These are phyloP conservation scores for Pythium brassicae DNA, from an alignment of 352 stramenopile genomes.

Conservation along the genomic window DNA sequence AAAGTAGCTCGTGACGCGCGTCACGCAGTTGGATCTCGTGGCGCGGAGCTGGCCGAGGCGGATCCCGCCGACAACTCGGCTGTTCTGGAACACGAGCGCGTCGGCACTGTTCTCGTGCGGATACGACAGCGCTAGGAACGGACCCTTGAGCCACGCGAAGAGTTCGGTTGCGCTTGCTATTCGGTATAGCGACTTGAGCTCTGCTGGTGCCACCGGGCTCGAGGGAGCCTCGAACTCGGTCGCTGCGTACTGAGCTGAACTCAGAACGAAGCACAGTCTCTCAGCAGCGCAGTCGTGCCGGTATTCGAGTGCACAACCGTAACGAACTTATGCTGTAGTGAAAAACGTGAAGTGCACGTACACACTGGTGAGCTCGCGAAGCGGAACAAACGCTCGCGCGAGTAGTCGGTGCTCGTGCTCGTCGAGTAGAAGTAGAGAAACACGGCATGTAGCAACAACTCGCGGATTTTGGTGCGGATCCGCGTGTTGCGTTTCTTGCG, in stretches of 20 bases:
- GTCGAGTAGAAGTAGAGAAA: constrained; percentile 41
- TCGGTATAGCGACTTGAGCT: constrained; percentile 12
- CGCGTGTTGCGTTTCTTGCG: constrained; percentile 22
- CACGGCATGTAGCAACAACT: constrained; percentile 38
- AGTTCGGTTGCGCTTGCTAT: constrained; percentile 21
- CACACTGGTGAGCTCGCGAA: constrained; percentile 25
- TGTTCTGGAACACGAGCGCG: constrained; percentile 17
- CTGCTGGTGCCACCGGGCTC: not conserved
- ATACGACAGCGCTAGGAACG: constrained; percentile 24
- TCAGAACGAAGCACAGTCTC: not conserved
- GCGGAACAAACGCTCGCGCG: constrained; percentile 28
- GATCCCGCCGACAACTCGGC: constrained; percentile 36
- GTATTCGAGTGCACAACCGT: not conserved
- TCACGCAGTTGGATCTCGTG: constrained; percentile 25
- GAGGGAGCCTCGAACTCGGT: constrained; percentile 7
- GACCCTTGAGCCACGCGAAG: constrained; percentile 27
- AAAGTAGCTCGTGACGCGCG: constrained; percentile 27
- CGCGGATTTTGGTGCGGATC: constrained; percentile 40
- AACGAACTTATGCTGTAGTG: not conserved
- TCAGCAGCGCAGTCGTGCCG: not conserved
- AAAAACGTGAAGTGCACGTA: constrained; percentile 13
- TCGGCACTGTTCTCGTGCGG: not conserved
- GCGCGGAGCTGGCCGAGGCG: constrained; percentile 46
- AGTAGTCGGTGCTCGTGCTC: constrained; percentile 24
- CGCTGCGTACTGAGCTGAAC: constrained; percentile 13